Evolutionary conservation across 2,329 filamentous ascomycete species (phyloP).

Genomic region (Nemania bipapillata): DNA sequence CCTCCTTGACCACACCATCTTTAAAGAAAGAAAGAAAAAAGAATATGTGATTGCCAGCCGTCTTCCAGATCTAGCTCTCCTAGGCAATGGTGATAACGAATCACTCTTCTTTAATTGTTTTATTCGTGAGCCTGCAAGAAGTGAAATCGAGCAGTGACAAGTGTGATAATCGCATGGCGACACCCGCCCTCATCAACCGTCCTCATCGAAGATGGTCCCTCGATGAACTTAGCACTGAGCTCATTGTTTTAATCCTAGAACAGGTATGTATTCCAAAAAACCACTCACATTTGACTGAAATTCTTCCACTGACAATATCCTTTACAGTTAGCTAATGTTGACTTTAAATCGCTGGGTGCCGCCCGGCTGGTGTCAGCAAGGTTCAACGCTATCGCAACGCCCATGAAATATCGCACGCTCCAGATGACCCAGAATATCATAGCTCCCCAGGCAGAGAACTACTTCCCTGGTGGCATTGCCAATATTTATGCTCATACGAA

Average conservation of each 20-base stretch:
- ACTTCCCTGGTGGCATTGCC: slow-evolving; percentile 51
- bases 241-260: slow-evolving; percentile 57
- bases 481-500: slow-evolving; percentile 55
- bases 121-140: slow-evolving; percentile 8
- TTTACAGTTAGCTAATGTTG: slow-evolving; percentile 55
- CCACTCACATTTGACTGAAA: too few relatives aligned
- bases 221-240: slow-evolving; percentile 56
- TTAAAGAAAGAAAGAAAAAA: slow-evolving; percentile 4
- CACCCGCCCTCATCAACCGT: slow-evolving; percentile 15
- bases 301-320: slow-evolving; percentile 28
- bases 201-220: slow-evolving; percentile 46
- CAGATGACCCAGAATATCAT: slow-evolving; percentile 55
- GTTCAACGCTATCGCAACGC: slow-evolving; percentile 57
- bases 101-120: slow-evolving; percentile 3
- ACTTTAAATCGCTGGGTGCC: slow-evolving; percentile 50
- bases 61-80: background rate
- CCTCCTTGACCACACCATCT: slow-evolving; percentile 10
- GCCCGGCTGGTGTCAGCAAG: slow-evolving; percentile 55
- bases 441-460: slow-evolving; percentile 49
- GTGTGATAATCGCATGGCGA: slow-evolving; percentile 37
- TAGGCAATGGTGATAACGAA: slow-evolving; percentile 1
- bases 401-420: slow-evolving; percentile 57
- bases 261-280: slow-evolving; percentile 50
- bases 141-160: slow-evolving; percentile 14
- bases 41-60: slow-evolving; percentile 1